These are phyloP conservation scores for Geranomyces variabilis DNA, from an alignment of 192 early-diverging fungal species.

Conservation along the genomic window DNA sequence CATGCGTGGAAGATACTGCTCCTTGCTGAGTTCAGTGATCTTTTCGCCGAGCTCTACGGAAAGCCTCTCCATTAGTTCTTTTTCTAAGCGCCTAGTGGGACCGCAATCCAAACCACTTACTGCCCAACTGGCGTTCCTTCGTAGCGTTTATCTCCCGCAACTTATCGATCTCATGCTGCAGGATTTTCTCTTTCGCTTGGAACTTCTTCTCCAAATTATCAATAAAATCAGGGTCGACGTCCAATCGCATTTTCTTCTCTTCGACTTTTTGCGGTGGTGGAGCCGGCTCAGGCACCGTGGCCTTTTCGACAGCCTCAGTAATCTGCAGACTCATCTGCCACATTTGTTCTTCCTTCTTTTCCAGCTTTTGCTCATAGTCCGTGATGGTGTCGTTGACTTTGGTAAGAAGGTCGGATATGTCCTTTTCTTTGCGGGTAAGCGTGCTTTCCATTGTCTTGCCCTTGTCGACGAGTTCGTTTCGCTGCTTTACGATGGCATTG, in stretches of 20 bases:
- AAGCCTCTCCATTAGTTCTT: background rate
- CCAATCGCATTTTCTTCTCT: slow-evolving; percentile 7
- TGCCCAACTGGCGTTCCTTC: slow-evolving; percentile 40
- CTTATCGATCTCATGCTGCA: slow-evolving; percentile 48
- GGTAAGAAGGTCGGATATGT: slow-evolving; percentile 57
- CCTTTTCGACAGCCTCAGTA: slow-evolving; percentile 46
- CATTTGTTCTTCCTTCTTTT: slow-evolving; percentile 63
- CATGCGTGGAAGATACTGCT: slow-evolving; percentile 63
- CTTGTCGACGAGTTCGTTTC: slow-evolving; percentile 53
- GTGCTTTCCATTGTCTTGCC: slow-evolving; percentile 49
- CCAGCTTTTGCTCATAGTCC: slow-evolving; percentile 58
- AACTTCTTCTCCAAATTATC: slow-evolving; percentile 61
- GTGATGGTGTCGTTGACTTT: slow-evolving; percentile 62
- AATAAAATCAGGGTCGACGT: slow-evolving; percentile 56
- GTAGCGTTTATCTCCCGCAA: slow-evolving; percentile 28
- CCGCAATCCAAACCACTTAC: slow-evolving; percentile 25
- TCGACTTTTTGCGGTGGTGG: slow-evolving; percentile 5
- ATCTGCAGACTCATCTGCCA: slow-evolving; percentile 62
- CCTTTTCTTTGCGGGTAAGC: slow-evolving; percentile 53
- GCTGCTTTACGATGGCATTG: slow-evolving; percentile 42
- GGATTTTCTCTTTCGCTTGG: slow-evolving; percentile 52
- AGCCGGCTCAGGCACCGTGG: slow-evolving; percentile 21
- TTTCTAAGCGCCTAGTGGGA: slow-evolving; percentile 3
- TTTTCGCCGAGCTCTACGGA: slow-evolving; percentile 35
- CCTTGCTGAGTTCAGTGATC: slow-evolving; percentile 48